Percentiles rank a stretch among this genome's conserved stretches.
phyloP scores from a whole-genome alignment of 2,329 filamentous ascomycete genomes.

The Metarhizium guizhouense region DNA sequence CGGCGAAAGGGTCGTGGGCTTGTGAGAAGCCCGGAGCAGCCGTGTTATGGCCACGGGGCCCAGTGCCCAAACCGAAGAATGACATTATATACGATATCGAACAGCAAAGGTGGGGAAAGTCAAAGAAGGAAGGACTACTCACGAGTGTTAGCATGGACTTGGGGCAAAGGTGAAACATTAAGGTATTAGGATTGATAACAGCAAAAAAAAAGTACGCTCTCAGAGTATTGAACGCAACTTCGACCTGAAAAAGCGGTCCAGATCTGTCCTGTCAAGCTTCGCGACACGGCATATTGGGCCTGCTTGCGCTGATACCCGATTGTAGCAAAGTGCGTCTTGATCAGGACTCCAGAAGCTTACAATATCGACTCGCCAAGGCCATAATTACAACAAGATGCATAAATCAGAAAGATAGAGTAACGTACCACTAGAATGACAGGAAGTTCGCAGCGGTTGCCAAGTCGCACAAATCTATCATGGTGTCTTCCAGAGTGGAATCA shows the following conservation, averaged over 20 bases:
- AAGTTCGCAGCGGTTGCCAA: slow-evolving; percentile 20
- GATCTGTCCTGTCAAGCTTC: background rate
- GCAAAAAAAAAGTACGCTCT: background rate
- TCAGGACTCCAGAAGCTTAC: background rate
- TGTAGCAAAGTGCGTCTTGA: background rate
- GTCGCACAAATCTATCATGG: slow-evolving; percentile 32
- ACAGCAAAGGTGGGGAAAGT: background rate
- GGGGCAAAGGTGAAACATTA: background rate
- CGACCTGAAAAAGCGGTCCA: background rate
- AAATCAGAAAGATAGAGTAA: slow-evolving; percentile 4
- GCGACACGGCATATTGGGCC: background rate
- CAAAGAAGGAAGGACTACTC: background rate
- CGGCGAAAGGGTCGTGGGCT: slow-evolving; percentile 77
- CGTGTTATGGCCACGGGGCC: slow-evolving; percentile 49
- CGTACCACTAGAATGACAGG: slow-evolving; percentile 33
- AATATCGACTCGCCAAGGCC: background rate
- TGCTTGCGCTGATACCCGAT: no score
- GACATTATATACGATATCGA: slow-evolving; percentile 51
- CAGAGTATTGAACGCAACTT: background rate
- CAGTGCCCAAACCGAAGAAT: slow-evolving; percentile 82
- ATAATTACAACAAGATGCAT: background rate
- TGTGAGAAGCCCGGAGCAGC: slow-evolving; percentile 75
- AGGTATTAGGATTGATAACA: background rate
- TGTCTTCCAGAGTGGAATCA: slow-evolving; percentile 22
- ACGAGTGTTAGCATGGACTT: background rate